Evolutionary conservation across 768 basidiomycete species (phyloP).

Genomic region (Russula griseocarnosa): DNA sequence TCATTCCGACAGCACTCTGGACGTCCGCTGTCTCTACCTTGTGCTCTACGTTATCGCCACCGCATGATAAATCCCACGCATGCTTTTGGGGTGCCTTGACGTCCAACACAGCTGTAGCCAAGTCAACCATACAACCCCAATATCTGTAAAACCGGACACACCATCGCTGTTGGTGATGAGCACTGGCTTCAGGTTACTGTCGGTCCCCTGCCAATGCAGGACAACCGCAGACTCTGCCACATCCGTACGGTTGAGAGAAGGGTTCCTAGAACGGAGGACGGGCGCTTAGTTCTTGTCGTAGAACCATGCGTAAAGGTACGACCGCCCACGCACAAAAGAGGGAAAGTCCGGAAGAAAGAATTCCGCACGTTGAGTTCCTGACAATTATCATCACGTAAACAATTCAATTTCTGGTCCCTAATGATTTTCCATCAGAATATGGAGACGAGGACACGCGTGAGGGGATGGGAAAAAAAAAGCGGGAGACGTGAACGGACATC

Average conservation of each 20-base stretch:
- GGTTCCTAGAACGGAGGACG: neutral
- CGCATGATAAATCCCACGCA: neutral
- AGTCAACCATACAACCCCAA: neutral
- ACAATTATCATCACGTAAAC: neutral
- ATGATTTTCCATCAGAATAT: neutral
- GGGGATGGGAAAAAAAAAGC: neutral
- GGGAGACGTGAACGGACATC: neutral
- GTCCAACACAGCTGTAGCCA: neutral
- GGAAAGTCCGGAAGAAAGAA: neutral
- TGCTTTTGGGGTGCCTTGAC: neutral
- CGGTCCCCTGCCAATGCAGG: slow-evolving; percentile 14
- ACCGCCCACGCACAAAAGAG: slow-evolving; percentile 1
- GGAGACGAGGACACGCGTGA: neutral
- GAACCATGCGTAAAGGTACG: neutral
- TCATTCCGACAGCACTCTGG: slow-evolving; percentile 3
- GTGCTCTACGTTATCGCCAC: neutral
- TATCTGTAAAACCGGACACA: neutral
- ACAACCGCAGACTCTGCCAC: slow-evolving; percentile 9
- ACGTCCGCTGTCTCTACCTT: neutral
- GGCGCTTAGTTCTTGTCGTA: neutral
- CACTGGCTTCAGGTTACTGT: slow-evolving; percentile 3
- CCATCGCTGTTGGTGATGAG: slow-evolving; percentile 12
- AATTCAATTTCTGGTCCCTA: slow-evolving; percentile 3
- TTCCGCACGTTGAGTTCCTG: neutral
- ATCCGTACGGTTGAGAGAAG: slow-evolving; percentile 3